Percentiles rank a stretch among this genome's conserved stretches.
phyloP scores from a whole-genome alignment of 192 early-diverging fungal genomes.

The Coemansia sp. region DNA sequence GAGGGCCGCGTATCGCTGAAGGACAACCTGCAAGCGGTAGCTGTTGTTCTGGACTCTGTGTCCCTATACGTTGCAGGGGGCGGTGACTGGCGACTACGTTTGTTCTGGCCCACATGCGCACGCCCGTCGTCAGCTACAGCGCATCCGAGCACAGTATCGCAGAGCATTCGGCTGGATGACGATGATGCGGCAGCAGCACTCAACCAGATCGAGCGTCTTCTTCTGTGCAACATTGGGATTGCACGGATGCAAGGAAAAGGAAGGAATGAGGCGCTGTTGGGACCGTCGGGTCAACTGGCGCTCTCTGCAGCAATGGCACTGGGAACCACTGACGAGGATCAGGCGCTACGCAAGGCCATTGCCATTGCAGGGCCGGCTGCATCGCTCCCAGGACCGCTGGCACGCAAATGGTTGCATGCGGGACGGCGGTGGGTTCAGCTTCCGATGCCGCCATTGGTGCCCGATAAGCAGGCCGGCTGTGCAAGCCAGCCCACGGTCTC shows the following conservation, averaged over 20 bases:
- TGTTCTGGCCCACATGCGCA: conserved; percentile 37
- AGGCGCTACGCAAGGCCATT: conserved; percentile 16
- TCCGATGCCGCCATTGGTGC: conserved; percentile 16
- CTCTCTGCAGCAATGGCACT: neutral
- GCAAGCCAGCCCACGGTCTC: conserved; percentile 23
- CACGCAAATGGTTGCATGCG: conserved; percentile 20
- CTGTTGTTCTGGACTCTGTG: conserved; percentile 3
- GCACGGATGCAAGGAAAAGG: conserved; percentile 9
- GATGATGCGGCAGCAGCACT: conserved; percentile 9
- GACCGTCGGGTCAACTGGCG: neutral
- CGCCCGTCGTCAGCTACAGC: neutral
- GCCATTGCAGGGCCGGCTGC: conserved; percentile 16
- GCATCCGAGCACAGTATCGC: neutral
- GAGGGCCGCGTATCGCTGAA: conserved; percentile 14
- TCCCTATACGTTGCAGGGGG: neutral
- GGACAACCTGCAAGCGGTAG: too few relatives aligned
- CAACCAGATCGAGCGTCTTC: conserved; percentile 27
- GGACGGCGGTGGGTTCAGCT: conserved; percentile 24
- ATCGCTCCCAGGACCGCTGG: conserved; percentile 10
- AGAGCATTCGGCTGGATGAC: neutral
- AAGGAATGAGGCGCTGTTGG: neutral
- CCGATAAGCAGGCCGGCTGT: neutral
- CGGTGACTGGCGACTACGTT: neutral
- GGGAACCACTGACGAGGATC: neutral
- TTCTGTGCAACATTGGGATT: conserved; percentile 29